phyloP scores from a whole-genome alignment of 2,329 filamentous ascomycete species.

The Botrytis galanthina region DNA sequence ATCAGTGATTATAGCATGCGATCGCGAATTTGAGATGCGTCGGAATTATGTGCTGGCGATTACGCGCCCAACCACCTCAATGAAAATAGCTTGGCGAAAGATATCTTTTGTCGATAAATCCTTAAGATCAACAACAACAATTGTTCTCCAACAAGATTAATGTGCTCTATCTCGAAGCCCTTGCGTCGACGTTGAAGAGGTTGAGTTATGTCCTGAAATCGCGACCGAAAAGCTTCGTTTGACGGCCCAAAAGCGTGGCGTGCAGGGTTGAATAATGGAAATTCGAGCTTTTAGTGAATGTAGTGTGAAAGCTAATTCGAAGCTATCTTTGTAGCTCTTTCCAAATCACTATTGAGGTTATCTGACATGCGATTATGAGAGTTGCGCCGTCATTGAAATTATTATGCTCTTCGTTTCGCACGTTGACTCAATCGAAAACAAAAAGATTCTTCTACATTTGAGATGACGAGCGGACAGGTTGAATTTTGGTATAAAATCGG shows the following conservation, averaged over 20 bases:
- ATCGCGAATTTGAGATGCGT: neutral
- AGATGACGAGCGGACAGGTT: conserved; percentile 19
- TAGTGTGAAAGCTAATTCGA: neutral
- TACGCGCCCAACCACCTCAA: conserved; percentile 19
- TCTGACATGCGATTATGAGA: neutral
- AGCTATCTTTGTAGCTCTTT: neutral
- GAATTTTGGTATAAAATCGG: conserved; percentile 7
- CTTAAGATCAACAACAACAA: conserved; percentile 8
- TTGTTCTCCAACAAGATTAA: neutral
- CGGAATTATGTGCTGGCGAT: conserved; percentile 18
- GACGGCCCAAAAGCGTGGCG: neutral
- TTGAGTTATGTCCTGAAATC: neutral
- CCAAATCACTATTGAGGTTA: neutral
- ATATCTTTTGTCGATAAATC: neutral
- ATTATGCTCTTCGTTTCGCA: conserved; percentile 8
- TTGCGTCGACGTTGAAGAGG: neutral
- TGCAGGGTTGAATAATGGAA: neutral
- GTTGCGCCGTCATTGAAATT: neutral
- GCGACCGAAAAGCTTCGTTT: conserved; percentile 14
- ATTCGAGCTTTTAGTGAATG: neutral
- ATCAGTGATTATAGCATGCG: conserved; percentile 26
- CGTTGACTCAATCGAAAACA: conserved; percentile 13
- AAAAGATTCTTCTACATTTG: conserved; percentile 19
- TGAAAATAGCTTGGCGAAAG: conserved; percentile 10
- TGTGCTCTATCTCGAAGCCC: neutral